Evolutionary conservation across 176 grass and related monocot genomes (phyloP), one percentile per base, ranked within the genome.

Genomic region (Saccharum officinarum): DNA sequence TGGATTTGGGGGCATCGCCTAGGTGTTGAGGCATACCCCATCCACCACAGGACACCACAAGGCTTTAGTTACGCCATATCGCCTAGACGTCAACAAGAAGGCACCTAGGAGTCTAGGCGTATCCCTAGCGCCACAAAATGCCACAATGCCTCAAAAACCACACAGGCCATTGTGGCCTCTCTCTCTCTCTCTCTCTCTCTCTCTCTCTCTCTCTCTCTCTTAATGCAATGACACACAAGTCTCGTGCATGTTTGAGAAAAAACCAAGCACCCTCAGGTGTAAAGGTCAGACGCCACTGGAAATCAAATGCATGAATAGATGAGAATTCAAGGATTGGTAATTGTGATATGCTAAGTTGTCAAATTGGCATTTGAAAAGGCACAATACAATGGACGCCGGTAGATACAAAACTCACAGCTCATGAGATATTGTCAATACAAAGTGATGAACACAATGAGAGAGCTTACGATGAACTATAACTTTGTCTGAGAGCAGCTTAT

Each of bases 401-500:
- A 6, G 41, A 82, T 78, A 6, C 3, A 77, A 26, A 49, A 36
- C 6, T 68, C 42, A n/a, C 17, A 67, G 66, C 45, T 74, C 45
- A 60, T 7, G 30, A 39, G 44, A 67, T 5, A 77, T 25, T 54
- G 61, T 36, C 45, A 42, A 55, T 30, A 71, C 6, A 31, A 69
- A 73, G 49, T 30, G 31, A 69, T 11, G 8, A 77, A 22, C 47
- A 88, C 4, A 60, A 26, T 69, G 38, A 36, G 33, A 85, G 68
- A 69, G 69, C 93, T 95, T 93, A 98, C 95, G 88, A 88, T 98
- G 95, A 87, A 95, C 93, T 66, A 98, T 86, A 57, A 98, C 85
- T 93, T 88, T 95, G 30, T 86, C 92, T 13, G 83, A 75, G 75
- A 98, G 87, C 83, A 76, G 82, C 50, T 57, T 90, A 50, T 87